Evolutionary conservation across 2,329 filamentous ascomycete genomes (phyloP).

Genomic region (Fusarium sp.): DNA sequence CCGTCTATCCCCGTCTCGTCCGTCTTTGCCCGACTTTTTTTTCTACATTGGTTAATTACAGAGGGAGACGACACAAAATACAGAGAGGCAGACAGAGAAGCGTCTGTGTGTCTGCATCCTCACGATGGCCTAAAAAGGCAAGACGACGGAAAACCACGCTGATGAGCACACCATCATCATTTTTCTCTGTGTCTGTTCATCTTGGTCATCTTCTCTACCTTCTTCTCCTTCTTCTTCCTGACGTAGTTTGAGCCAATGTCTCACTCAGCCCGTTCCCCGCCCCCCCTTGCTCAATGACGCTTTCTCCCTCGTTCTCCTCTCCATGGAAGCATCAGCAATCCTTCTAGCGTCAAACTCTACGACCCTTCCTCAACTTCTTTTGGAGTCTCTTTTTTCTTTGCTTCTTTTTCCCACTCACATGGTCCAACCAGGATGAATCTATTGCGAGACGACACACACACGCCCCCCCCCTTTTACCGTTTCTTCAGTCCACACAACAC

Average conservation of each 20-base stretch:
- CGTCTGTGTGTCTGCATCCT: slow-evolving; percentile 36
- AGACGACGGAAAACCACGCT: slow-evolving; percentile 32
- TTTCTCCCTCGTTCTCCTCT: background rate
- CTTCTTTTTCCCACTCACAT: background rate
- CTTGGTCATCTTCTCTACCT: slow-evolving; percentile 17
- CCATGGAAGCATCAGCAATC: slow-evolving; percentile 30
- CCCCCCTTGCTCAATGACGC: slow-evolving; percentile 5
- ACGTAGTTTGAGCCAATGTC: slow-evolving; percentile 26
- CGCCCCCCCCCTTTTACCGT: background rate
- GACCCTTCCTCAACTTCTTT: slow-evolving; percentile 10
- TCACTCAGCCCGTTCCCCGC: slow-evolving; percentile 5
- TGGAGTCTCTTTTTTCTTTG: background rate
- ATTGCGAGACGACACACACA: background rate
- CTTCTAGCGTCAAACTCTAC: slow-evolving; percentile 45
- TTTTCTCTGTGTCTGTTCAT: background rate
- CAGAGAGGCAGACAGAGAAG: slow-evolving; percentile 8
- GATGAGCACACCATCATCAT: slow-evolving; percentile 27
- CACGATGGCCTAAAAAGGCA: slow-evolving; percentile 23
- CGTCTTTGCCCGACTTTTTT: background rate
- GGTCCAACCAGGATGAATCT: background rate
- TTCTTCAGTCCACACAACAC: slow-evolving; percentile 20
- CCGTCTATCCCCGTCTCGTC: background rate
- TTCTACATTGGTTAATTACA: background rate
- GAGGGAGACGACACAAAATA: background rate
- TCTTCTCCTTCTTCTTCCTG: slow-evolving; percentile 15